Percentiles rank a stretch among this genome's conserved stretches.
Conservation (phyloP, 805 yeast genomes). For the Hanseniaspora jakobsenii region DNA sequence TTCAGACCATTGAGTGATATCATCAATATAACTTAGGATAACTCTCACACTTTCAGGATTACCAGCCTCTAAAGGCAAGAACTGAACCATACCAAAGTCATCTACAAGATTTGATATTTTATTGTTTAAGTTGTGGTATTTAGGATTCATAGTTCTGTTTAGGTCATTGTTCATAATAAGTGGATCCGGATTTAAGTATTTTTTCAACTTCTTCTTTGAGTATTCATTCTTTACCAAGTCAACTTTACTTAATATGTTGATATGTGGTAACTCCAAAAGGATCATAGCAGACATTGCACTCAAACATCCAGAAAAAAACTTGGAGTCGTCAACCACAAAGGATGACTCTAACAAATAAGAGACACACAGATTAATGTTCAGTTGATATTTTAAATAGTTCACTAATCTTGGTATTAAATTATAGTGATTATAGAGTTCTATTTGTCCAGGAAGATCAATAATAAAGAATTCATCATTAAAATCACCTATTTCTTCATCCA, state of each 20-base stretch:
- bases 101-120: conserved; percentile 84
- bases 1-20: conserved; percentile 96
- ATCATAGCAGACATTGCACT: conserved; percentile 99
- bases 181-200: conserved; percentile 87
- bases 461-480: conserved; percentile 86
- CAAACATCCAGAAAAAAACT: conserved; percentile 88
- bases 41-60: conserved; percentile 65
- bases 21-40: conserved; percentile 85
- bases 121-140: conserved; percentile 58
- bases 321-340: conserved; percentile 77
- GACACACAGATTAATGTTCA: conserved; percentile 84
- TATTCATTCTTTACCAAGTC: conserved; percentile 76
- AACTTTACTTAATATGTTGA: conserved; percentile 74
- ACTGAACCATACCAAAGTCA: conserved; percentile 98
- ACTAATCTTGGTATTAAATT: conserved; percentile 87
- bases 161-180: conserved; percentile 45
- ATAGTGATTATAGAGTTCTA: conserved; percentile 85
- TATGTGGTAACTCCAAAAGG: conserved; percentile 84
- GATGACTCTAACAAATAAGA: conserved; percentile 88
- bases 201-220: conserved; percentile 63
- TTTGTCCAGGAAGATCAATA: conserved; percentile 95
- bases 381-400: conserved; percentile 63
- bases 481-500: conserved; percentile 94
- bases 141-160: conserved; percentile 43
- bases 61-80: conserved; percentile 74